Evolutionary conservation across 164 flowering plant species (phyloP).

Genomic region (Annona squamosa): DNA sequence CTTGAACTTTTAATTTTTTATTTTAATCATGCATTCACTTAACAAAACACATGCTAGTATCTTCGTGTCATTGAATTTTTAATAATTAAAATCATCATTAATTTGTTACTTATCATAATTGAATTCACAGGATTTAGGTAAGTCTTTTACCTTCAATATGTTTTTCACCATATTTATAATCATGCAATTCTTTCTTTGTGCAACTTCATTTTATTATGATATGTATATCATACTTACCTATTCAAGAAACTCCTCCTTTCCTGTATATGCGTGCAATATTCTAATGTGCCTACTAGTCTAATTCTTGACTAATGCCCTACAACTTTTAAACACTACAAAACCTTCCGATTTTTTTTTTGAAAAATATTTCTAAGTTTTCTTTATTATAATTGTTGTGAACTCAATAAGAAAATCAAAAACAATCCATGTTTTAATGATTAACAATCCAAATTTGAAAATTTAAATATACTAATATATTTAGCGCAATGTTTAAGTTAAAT

Average conservation of each 20-base stretch:
- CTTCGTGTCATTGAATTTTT: no score
- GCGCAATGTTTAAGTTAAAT: no score
- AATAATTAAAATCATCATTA: no score
- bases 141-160: neutral
- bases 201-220: neutral
- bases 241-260: neutral
- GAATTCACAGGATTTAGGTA: neutral
- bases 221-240: neutral
- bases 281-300: no score
- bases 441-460: no score
- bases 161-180: neutral
- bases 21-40: no score
- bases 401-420: neutral
- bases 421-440: no score
- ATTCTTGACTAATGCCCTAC: neutral
- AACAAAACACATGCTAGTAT: no score
- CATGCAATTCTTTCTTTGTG: neutral
- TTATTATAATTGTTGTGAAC: neutral
- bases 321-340: neutral
- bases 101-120: no score
- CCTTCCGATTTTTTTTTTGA: conserved; percentile 4
- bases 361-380: conserved; percentile 1
- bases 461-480: no score
- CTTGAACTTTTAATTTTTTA: no score
- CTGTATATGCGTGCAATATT: no score